Percentiles rank a stretch among this genome's conserved stretches.
phyloP scores from a whole-genome alignment of 805 yeast genomes.

The Saccharomyces kudriavzevii region DNA sequence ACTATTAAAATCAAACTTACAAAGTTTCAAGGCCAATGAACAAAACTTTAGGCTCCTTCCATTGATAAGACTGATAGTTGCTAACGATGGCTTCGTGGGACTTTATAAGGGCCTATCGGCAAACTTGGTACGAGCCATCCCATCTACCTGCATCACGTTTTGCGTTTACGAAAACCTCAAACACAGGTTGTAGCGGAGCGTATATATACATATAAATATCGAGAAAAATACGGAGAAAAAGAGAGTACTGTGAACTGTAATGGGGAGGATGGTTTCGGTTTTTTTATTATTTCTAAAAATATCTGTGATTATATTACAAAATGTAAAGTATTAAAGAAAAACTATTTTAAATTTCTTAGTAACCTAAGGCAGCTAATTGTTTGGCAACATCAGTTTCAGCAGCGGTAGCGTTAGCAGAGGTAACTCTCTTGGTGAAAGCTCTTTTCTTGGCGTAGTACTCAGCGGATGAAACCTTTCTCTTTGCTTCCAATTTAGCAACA shows the following conservation, averaged over 20 bases:
- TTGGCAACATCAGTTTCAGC: constrained; percentile 86
- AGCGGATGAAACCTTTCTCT: constrained; percentile 97
- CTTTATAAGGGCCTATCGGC: constrained; percentile 81
- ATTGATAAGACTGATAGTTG: constrained; percentile 36
- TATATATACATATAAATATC: background rate
- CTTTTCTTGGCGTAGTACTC: constrained; percentile 98
- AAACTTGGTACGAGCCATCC: constrained; percentile 73
- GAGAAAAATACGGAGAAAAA: background rate
- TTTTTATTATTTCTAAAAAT: background rate
- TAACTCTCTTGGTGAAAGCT: constrained; percentile 88
- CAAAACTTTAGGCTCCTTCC: constrained; percentile 21
- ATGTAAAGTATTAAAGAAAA: background rate
- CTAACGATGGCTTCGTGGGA: constrained; percentile 50
- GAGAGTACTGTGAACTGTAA: background rate
- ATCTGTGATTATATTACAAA: background rate
- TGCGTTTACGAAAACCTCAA: constrained; percentile 66
- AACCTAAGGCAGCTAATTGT: constrained; percentile 94
- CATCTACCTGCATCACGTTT: constrained; percentile 89
- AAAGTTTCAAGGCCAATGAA: constrained; percentile 34
- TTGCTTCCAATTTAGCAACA: constrained; percentile 95
- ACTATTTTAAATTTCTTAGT: constrained; percentile 43
- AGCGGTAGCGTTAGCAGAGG: constrained; percentile 77
- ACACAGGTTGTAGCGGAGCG: constrained; percentile 11
- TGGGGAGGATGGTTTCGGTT: background rate
- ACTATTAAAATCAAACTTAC: constrained; percentile 69